These are phyloP conservation scores for Phytopythium boreale DNA, from an alignment of 352 stramenopile genomes.

Conservation along the genomic window DNA sequence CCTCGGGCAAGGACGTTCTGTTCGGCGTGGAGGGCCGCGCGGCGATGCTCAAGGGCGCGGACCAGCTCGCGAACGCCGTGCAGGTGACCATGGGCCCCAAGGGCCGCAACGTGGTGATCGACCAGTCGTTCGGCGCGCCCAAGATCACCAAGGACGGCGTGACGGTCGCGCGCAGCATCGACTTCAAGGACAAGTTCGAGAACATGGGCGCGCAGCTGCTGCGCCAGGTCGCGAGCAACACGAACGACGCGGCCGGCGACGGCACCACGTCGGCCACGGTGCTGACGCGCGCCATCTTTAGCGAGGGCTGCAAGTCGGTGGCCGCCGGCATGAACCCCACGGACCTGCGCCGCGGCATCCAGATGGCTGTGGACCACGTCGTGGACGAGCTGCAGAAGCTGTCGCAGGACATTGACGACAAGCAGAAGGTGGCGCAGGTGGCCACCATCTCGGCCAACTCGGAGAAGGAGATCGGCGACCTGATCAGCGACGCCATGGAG, in stretches of 20 bases:
- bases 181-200: slow-evolving; percentile 83
- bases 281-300: slow-evolving; percentile 98
- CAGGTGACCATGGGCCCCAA: slow-evolving; percentile 99
- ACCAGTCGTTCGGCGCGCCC: slow-evolving; percentile 90
- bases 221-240: slow-evolving; percentile 94
- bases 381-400: slow-evolving; percentile 95
- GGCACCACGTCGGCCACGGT: slow-evolving; percentile 99
- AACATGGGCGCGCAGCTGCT: slow-evolving; percentile 76
- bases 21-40: slow-evolving; percentile 98
- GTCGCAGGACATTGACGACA: slow-evolving; percentile 96
- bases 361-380: slow-evolving; percentile 97
- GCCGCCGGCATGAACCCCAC: slow-evolving; percentile 99
- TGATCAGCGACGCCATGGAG: slow-evolving; percentile 99
- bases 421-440: slow-evolving; percentile 99
- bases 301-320: slow-evolving; percentile 98
- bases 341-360: slow-evolving; percentile 97
- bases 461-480: slow-evolving; percentile 96
- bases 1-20: slow-evolving; percentile 97
- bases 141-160: slow-evolving; percentile 85
- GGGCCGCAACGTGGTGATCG: slow-evolving; percentile 99
- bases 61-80: slow-evolving; percentile 98
- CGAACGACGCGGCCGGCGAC: slow-evolving; percentile 99
- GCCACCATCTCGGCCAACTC: slow-evolving; percentile 99
- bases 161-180: slow-evolving; percentile 69
- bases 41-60: slow-evolving; percentile 98